Percentiles rank a stretch among this genome's conserved stretches.
Conservation (phyloP, 306 rosid species). For the Prosopis cineraria region DNA sequence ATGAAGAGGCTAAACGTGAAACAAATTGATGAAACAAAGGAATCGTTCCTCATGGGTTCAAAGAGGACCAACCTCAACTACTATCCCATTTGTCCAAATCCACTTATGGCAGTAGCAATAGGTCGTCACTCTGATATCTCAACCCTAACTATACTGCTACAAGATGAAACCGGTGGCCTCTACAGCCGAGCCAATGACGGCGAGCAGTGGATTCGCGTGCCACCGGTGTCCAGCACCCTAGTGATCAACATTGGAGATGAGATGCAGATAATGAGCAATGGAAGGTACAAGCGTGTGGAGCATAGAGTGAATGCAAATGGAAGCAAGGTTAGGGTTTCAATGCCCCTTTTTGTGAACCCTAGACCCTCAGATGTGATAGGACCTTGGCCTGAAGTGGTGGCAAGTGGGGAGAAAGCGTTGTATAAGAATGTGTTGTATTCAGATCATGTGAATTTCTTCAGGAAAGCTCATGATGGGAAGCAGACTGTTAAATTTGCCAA, state of each 20-base stretch:
- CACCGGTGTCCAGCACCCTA: conserved; percentile 47
- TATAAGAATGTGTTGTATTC: conserved; percentile 53
- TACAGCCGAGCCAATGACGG: conserved; percentile 28
- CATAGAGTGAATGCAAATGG: conserved; percentile 55
- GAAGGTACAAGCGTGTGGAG: conserved; percentile 57
- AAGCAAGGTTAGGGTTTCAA: conserved; percentile 47
- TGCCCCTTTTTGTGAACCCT: conserved; percentile 65
- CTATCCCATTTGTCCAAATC: conserved; percentile 60
- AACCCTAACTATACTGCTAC: conserved; percentile 59
- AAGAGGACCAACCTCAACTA: conserved; percentile 56
- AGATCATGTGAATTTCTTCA: conserved; percentile 60
- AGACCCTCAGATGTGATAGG: conserved; percentile 38
- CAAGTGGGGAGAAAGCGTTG: conserved; percentile 41
- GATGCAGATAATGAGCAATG: conserved; percentile 66
- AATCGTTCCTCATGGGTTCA: conserved; percentile 52
- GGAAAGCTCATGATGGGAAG: conserved; percentile 66
- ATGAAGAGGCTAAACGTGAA: conserved; percentile 50
- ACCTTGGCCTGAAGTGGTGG: conserved; percentile 50
- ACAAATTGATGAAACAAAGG: conserved; percentile 39
- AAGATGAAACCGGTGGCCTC: conserved; percentile 64
- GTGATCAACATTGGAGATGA: conserved; percentile 67
- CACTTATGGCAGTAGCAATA: conserved; percentile 49
- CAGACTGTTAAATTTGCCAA: conserved; percentile 51
- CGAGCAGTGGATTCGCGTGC: conserved; percentile 48
- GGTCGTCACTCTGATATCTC: conserved; percentile 70